A percentile compares a stretch with the other conserved stretches of the same genome.
These are phyloP conservation scores for Magnaporthales sp. DNA, from an alignment of 2,329 filamentous ascomycete genomes.

Conservation along the genomic window DNA sequence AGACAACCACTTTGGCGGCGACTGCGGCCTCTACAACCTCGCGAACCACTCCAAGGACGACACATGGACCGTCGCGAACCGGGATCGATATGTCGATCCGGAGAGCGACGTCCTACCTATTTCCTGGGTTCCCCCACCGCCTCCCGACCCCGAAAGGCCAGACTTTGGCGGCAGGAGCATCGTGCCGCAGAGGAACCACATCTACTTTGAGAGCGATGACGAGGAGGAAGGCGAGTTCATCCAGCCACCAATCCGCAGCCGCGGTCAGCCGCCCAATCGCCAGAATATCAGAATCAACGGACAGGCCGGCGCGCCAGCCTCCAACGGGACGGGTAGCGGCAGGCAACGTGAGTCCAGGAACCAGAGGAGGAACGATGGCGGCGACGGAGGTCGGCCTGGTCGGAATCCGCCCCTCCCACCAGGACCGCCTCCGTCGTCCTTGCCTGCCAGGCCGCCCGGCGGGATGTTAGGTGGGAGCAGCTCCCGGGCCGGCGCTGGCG, in stretches of 20 bases:
- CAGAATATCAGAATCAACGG: constrained; percentile 1
- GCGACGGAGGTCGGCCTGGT: not conserved
- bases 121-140: constrained; percentile 12
- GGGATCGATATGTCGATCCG: constrained; percentile 39
- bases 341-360: not conserved
- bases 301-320: not conserved
- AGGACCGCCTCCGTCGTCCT: constrained; percentile 1
- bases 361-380: not conserved
- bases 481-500: not conserved
- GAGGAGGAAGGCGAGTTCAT: constrained; percentile 5
- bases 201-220: constrained; percentile 29
- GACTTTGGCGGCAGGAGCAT: constrained; percentile 19
- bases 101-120: constrained; percentile 30
- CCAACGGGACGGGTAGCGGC: not conserved
- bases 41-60: constrained; percentile 20
- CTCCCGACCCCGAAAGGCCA: constrained; percentile 8
- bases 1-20: constrained; percentile 45
- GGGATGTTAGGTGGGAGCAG: not conserved
- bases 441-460: not conserved
- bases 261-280: not conserved
- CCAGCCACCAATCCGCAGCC: not conserved
- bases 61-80: constrained; percentile 45
- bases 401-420: constrained; percentile 3
- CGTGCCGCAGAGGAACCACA: constrained; percentile 25
- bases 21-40: constrained; percentile 33